A percentile compares a stretch with the other conserved stretches of the same genome.
Evolutionary conservation across 2,329 filamentous ascomycete species (phyloP).

Genomic region (Teratosphaeria pseudoeucalypti): DNA sequence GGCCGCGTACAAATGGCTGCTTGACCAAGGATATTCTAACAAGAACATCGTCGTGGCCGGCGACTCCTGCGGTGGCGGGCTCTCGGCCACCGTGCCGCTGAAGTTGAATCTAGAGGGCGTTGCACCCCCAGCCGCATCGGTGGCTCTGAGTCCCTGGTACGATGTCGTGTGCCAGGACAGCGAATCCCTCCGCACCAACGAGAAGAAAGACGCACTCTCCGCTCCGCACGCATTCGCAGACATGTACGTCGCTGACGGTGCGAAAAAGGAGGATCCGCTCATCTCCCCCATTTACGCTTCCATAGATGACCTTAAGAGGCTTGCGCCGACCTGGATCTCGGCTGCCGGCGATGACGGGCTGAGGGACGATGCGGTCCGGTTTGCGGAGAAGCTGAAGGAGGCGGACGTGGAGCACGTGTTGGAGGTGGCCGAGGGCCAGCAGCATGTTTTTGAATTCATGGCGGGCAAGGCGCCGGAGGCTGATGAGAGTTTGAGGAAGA

Average conservation of each 20-base stretch:
- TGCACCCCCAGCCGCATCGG: conserved; percentile 10
- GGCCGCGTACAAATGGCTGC: conserved; percentile 44
- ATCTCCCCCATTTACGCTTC: conserved; percentile 5
- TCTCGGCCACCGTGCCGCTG: conserved; percentile 15
- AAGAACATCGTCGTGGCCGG: conserved; percentile 16
- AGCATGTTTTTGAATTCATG: conserved; percentile 29
- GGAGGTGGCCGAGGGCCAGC: conserved; percentile 39
- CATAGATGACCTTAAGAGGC: conserved; percentile 1
- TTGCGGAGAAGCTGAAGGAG: conserved; percentile 38
- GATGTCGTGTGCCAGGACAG: conserved; percentile 10
- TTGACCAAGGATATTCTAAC: conserved; percentile 32
- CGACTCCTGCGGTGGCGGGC: conserved; percentile 18
- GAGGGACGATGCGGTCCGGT: conserved; percentile 43
- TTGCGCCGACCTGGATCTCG: conserved; percentile 36
- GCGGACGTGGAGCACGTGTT: conserved; percentile 36
- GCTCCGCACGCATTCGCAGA: conserved; percentile 8
- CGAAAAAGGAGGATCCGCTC: conserved; percentile 3
- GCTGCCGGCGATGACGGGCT: conserved; percentile 35
- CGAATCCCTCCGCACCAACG: conserved; percentile 11
- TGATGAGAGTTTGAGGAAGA: conserved; percentile 9
- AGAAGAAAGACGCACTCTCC: conserved; percentile 13
- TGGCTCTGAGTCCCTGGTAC: conserved; percentile 18
- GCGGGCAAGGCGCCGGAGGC: conserved; percentile 18
- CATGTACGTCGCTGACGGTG: conserved; percentile 3
- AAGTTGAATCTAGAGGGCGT: conserved; percentile 12